phyloP scores from a whole-genome alignment of 371 early-diverging fungal genomes.

The Mucor indicus region DNA sequence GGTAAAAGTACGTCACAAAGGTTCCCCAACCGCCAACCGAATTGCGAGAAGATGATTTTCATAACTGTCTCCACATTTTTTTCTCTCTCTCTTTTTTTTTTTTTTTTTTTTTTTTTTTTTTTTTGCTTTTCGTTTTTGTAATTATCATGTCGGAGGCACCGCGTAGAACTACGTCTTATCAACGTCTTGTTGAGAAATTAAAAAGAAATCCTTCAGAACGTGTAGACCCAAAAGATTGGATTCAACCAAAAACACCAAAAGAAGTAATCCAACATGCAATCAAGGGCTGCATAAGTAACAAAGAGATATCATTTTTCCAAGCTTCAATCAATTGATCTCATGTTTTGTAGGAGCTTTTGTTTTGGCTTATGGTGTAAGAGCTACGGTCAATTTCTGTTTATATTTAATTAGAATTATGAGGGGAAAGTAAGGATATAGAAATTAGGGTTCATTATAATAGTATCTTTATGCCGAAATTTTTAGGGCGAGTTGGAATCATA shows the following conservation, averaged over 20 bases:
- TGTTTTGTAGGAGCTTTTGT: constrained; percentile 42
- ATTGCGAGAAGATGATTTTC: neutral
- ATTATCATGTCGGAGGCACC: constrained; percentile 4
- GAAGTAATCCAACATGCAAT: constrained; percentile 42
- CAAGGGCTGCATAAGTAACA: constrained; percentile 45
- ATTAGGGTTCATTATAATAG: neutral
- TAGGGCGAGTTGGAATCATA: constrained; percentile 42
- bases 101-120: neutral
- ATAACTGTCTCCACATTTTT: neutral
- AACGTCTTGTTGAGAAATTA: constrained; percentile 36
- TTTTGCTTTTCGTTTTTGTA: no score
- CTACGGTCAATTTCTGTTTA: constrained; percentile 48
- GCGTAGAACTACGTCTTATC: constrained; percentile 35
- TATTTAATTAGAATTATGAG: constrained; percentile 42
- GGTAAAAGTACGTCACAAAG: constrained; percentile 9
- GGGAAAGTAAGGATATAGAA: constrained; percentile 30
- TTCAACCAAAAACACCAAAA: constrained; percentile 28
- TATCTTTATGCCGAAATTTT: neutral
- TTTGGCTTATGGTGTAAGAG: constrained; percentile 48
- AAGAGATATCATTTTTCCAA: neutral
- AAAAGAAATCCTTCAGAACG: constrained; percentile 34
- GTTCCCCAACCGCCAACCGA: constrained; percentile 3
- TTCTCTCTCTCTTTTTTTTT: neutral
- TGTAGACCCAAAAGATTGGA: constrained; percentile 35
- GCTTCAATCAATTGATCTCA: no score